Evolutionary conservation across 2,329 filamentous ascomycete species (phyloP).

Genomic region (Myriosclerotinia curreyana): DNA sequence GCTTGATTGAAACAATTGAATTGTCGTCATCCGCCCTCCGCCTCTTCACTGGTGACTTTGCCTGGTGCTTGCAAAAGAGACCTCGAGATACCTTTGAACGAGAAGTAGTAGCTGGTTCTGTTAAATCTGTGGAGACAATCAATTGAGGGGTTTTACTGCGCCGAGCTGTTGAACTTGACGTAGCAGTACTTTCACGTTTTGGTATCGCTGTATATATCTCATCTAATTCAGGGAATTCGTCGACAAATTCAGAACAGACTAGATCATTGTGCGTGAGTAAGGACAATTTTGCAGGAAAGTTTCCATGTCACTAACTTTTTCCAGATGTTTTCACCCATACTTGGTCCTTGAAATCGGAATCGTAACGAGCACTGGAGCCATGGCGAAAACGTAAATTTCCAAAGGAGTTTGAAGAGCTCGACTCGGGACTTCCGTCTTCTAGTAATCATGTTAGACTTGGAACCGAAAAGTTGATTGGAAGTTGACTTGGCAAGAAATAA

Average conservation of each 20-base stretch:
- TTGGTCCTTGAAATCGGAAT: conserved; percentile 39
- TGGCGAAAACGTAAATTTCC: conserved; percentile 36
- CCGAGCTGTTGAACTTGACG: neutral
- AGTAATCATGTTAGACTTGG: neutral
- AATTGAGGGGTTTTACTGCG: conserved; percentile 3
- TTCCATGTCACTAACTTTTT: conserved; percentile 29
- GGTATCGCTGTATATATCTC: conserved; percentile 25
- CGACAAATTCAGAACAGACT: conserved; percentile 32
- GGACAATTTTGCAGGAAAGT: neutral
- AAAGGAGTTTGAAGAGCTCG: conserved; percentile 10
- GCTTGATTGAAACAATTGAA: conserved; percentile 14
- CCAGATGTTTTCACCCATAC: conserved; percentile 37
- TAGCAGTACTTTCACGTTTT: conserved; percentile 12
- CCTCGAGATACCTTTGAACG: neutral
- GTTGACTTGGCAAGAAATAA: neutral
- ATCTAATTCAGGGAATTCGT: conserved; percentile 28
- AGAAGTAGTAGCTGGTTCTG: neutral
- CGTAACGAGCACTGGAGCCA: conserved; percentile 39
- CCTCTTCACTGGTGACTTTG: conserved; percentile 19
- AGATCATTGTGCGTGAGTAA: neutral
- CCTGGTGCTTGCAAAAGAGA: neutral
- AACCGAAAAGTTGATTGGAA: neutral
- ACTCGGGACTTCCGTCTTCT: conserved; percentile 12
- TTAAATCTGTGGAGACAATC: neutral
- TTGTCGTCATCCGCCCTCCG: conserved; percentile 20